Percentiles rank a stretch among this genome's conserved stretches.
Conservation (phyloP, 1,284 basidiomycete species). For the Irpex lacteus region DNA sequence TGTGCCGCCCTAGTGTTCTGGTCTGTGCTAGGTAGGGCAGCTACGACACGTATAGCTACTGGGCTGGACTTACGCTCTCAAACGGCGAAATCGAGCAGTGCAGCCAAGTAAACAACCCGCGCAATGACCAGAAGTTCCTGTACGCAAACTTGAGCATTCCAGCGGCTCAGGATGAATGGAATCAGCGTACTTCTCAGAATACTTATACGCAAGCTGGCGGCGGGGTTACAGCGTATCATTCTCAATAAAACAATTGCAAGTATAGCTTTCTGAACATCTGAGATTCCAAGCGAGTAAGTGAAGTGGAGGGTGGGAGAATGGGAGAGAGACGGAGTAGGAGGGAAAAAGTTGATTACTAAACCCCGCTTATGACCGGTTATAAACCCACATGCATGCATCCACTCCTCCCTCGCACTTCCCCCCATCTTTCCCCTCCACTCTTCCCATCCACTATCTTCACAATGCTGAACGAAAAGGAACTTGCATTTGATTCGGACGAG, state of each 20-base stretch:
- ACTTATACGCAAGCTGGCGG: too few relatives aligned
- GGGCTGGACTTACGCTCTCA: too few relatives aligned
- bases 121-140: too few relatives aligned
- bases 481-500: not conserved
- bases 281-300: not conserved
- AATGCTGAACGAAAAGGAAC: conserved; percentile 5
- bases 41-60: too few relatives aligned
- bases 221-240: not conserved
- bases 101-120: too few relatives aligned
- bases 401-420: not conserved
- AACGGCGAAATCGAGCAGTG: too few relatives aligned
- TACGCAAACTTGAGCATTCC: not conserved
- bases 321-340: not conserved
- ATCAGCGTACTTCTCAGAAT: not conserved
- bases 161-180: not conserved
- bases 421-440: not conserved
- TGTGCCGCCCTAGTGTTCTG: too few relatives aligned
- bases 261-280: too few relatives aligned
- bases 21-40: too few relatives aligned
- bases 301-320: not conserved
- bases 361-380: not conserved
- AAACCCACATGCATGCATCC: not conserved
- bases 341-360: not conserved
- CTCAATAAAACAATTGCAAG: not conserved
- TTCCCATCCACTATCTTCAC: not conserved